Percentiles rank a stretch among this genome's conserved stretches.
Conservation (phyloP, 2,329 filamentous ascomycete genomes). For the Epichloe festucae region DNA sequence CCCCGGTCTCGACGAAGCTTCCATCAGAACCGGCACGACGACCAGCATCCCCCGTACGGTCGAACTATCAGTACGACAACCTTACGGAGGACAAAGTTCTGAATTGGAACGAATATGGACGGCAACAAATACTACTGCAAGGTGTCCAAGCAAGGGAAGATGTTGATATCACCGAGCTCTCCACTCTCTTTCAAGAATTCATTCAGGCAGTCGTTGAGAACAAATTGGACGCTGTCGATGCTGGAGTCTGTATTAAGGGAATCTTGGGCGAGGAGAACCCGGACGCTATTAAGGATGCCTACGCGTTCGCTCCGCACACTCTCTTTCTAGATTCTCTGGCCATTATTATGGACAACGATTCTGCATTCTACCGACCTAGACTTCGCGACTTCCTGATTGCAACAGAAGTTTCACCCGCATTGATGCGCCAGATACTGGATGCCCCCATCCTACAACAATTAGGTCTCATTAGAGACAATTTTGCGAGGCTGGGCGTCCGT, state of each 20-base stretch:
- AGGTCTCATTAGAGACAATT: conserved; percentile 73
- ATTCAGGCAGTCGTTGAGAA: conserved; percentile 61
- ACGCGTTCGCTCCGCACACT: conserved; percentile 47
- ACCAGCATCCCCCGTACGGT: conserved; percentile 19
- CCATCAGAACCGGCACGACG: conserved; percentile 10
- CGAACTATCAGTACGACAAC: conserved; percentile 58
- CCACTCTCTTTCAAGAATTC: conserved; percentile 72
- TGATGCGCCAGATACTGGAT: conserved; percentile 78
- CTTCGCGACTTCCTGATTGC: conserved; percentile 58
- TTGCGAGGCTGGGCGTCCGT: conserved; percentile 69
- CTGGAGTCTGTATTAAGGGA: conserved; percentile 60
- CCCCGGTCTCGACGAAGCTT: conserved; percentile 10
- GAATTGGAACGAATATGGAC: conserved; percentile 55
- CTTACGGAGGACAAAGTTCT: conserved; percentile 57
- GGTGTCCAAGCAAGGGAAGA: conserved; percentile 52
- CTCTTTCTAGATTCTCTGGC: conserved; percentile 76
- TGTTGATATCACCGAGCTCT: conserved; percentile 55
- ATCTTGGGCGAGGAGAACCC: conserved; percentile 49
- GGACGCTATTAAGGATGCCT: conserved; percentile 36
- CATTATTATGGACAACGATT: conserved; percentile 61
- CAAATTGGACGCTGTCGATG: conserved; percentile 52
- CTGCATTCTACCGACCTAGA: conserved; percentile 30
- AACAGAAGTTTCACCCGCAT: conserved; percentile 55
- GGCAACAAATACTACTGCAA: conserved; percentile 51
- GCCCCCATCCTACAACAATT: conserved; percentile 60